These are phyloP conservation scores for Clonostachys rosea DNA, from an alignment of 2,329 filamentous ascomycete genomes.

Conservation along the genomic window DNA sequence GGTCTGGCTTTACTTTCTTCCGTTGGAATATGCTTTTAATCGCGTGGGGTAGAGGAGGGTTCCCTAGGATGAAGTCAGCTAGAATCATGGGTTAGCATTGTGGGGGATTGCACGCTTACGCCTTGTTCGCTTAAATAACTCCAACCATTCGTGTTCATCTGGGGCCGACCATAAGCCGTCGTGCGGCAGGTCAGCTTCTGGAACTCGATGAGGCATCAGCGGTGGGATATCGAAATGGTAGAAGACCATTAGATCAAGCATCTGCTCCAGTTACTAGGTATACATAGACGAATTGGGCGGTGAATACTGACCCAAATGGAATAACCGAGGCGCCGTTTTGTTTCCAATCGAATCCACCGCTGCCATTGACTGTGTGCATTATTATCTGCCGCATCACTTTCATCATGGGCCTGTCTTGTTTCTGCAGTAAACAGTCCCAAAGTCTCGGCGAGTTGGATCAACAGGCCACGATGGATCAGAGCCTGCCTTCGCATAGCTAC, in stretches of 20 bases:
- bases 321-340: constrained; percentile 6
- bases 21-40: constrained; percentile 6
- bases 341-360: constrained; percentile 3
- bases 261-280: not conserved
- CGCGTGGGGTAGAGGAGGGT: not conserved
- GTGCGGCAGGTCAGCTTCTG: not conserved
- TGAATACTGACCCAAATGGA: constrained; percentile 6
- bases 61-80: no score
- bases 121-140: no score
- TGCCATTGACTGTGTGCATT: not conserved
- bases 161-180: not conserved
- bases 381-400: no score
- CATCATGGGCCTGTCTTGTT: no score
- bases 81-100: no score
- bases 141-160: not conserved
- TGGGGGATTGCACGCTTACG: no score
- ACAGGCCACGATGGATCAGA: not conserved
- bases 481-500: not conserved
- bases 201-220: not conserved
- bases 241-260: constrained; percentile 1
- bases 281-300: not conserved
- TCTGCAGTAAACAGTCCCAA: not conserved
- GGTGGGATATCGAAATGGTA: not conserved
- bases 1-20: constrained; percentile 7
- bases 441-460: not conserved